Conservation (phyloP, 1,284 basidiomycete genomes). For the Ustilago nuda region DNA sequence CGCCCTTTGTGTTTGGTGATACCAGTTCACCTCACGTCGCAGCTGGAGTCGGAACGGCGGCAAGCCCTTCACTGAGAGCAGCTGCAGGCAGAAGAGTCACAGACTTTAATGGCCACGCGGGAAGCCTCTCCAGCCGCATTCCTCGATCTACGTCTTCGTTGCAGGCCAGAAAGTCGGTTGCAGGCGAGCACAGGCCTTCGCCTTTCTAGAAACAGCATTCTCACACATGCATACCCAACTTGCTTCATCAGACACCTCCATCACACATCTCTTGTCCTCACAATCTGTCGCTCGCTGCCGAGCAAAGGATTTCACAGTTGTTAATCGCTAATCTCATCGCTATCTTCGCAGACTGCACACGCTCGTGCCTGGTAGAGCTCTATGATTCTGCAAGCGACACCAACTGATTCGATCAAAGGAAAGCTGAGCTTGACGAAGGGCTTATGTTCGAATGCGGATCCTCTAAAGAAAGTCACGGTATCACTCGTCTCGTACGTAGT, state of each 20-base stretch:
- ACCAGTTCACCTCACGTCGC: background rate
- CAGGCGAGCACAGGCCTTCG: slow-evolving; percentile 9
- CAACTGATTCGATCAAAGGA: background rate
- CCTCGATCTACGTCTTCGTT: slow-evolving; percentile 21
- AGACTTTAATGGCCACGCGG: slow-evolving; percentile 15
- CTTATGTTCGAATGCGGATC: background rate
- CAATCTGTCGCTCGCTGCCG: background rate
- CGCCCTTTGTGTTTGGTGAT: slow-evolving; percentile 29
- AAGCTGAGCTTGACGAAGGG: background rate
- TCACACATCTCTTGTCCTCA: background rate
- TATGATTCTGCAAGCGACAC: background rate
- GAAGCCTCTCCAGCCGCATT: slow-evolving; percentile 27
- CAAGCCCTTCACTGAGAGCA: slow-evolving; percentile 2
- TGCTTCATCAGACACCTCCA: background rate
- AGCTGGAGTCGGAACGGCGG: slow-evolving; percentile 1
- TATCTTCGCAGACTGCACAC: background rate
- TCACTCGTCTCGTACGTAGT: slow-evolving; percentile 57
- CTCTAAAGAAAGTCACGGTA: background rate
- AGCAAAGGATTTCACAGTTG: background rate
- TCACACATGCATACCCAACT: background rate
- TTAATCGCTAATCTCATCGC: background rate
- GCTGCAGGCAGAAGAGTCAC: slow-evolving; percentile 16
- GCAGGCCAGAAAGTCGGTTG: slow-evolving; percentile 15
- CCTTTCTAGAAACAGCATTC: slow-evolving; percentile 9
- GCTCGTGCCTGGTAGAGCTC: background rate